Percentiles rank a stretch among this genome's conserved stretches.
phyloP scores from a whole-genome alignment of 2,329 filamentous ascomycete species.

The Aspergillus spinulosporus region DNA sequence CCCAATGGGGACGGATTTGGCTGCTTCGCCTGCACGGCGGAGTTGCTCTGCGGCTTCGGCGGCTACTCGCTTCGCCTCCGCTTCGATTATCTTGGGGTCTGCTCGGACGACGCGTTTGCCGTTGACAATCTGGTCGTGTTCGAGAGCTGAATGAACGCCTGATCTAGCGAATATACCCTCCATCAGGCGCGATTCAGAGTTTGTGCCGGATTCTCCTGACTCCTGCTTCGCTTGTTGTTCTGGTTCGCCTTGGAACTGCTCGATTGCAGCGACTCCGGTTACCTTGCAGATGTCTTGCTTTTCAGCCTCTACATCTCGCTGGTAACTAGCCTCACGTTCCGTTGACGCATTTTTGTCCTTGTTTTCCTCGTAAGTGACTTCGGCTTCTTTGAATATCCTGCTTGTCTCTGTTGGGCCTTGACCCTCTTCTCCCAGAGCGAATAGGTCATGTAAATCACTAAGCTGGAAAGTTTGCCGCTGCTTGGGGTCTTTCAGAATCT shows the following conservation, averaged over 20 bases:
- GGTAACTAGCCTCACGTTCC: neutral
- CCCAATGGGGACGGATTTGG: constrained; percentile 72
- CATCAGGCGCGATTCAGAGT: constrained; percentile 73
- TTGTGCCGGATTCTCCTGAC: constrained; percentile 26
- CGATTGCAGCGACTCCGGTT: constrained; percentile 63
- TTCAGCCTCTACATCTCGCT: constrained; percentile 30
- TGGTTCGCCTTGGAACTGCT: constrained; percentile 58
- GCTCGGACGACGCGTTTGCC: constrained; percentile 70
- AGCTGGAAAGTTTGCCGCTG: constrained; percentile 89
- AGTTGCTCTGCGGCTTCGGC: constrained; percentile 75
- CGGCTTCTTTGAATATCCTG: constrained; percentile 81
- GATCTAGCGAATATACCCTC: constrained; percentile 84
- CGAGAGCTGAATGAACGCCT: constrained; percentile 84
- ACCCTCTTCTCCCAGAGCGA: constrained; percentile 69
- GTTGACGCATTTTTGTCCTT: constrained; percentile 13
- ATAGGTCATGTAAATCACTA: constrained; percentile 87
- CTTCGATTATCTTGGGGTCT: constrained; percentile 74
- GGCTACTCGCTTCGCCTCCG: constrained; percentile 78
- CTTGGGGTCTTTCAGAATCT: constrained; percentile 90
- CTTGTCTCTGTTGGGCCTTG: constrained; percentile 78
- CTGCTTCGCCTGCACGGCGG: constrained; percentile 69
- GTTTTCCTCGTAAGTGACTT: constrained; percentile 63
- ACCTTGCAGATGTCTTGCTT: constrained; percentile 54
- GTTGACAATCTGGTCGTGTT: constrained; percentile 89
- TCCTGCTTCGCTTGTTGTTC: constrained; percentile 4